These are phyloP conservation scores for Aspergillus sclerotiicarbonarius DNA, from an alignment of 495 filamentous ascomycete species.

Conservation along the genomic window DNA sequence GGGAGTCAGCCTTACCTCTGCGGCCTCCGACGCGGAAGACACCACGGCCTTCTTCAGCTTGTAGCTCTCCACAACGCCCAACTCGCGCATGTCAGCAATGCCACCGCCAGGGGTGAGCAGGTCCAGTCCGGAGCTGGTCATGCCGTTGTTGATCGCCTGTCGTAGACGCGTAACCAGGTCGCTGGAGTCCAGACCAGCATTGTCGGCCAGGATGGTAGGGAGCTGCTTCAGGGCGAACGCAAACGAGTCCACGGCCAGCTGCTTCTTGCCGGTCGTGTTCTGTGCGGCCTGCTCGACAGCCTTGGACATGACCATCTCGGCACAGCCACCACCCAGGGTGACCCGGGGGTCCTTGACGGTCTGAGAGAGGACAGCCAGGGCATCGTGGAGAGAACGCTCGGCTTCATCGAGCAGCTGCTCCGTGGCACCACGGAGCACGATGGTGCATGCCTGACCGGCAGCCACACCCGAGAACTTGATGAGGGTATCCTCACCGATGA, in stretches of 20 bases:
- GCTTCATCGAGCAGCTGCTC: slow-evolving; percentile 96
- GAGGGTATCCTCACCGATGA: slow-evolving; percentile 94
- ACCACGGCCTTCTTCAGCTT: slow-evolving; percentile 98
- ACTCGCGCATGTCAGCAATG: slow-evolving; percentile 92
- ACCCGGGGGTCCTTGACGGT: slow-evolving; percentile 93
- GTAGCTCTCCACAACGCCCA: slow-evolving; percentile 98
- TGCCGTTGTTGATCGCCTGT: slow-evolving; percentile 89
- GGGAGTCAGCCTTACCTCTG: slow-evolving; percentile 65
- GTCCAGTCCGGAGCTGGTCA: slow-evolving; percentile 88
- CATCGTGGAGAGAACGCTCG: slow-evolving; percentile 93
- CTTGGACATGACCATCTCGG: slow-evolving; percentile 98
- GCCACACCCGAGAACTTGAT: slow-evolving; percentile 97
- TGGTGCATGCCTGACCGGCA: slow-evolving; percentile 91
- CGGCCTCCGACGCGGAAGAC: slow-evolving; percentile 89
- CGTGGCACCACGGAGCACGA: slow-evolving; percentile 93
- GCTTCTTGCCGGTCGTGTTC: slow-evolving; percentile 94
- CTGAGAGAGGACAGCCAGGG: slow-evolving; percentile 93
- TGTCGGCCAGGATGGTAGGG: slow-evolving; percentile 95
- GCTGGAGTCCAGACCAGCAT: slow-evolving; percentile 91
- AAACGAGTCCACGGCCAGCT: slow-evolving; percentile 87
- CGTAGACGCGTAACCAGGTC: slow-evolving; percentile 89
- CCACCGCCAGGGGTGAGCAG: slow-evolving; percentile 86
- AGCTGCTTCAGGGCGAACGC: slow-evolving; percentile 86
- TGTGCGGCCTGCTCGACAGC: slow-evolving; percentile 93
- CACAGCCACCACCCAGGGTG: slow-evolving; percentile 92